Evolutionary conservation across 495 filamentous ascomycete species (phyloP).

Genomic region (Pseudomonodictys pantanalensis): DNA sequence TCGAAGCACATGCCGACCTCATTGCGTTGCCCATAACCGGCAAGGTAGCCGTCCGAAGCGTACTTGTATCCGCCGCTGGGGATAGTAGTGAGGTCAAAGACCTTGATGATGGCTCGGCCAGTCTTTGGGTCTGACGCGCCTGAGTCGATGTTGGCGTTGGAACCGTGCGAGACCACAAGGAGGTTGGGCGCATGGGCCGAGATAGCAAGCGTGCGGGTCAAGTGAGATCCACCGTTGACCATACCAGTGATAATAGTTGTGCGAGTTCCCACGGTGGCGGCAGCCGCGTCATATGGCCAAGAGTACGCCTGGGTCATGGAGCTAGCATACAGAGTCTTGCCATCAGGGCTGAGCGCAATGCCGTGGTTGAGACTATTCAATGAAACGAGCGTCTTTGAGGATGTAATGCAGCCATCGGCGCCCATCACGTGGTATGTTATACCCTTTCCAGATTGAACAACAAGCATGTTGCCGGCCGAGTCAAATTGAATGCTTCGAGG

Average conservation of each 20-base stretch:
- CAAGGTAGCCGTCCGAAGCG: conserved; percentile 5
- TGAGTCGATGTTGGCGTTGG: conserved; percentile 28
- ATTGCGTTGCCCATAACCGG: conserved; percentile 30
- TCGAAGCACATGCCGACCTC: conserved; percentile 32
- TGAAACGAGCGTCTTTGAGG: conserved; percentile 26
- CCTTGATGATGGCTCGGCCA: conserved; percentile 27
- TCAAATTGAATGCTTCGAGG: conserved; percentile 32
- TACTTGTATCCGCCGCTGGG: conserved; percentile 28
- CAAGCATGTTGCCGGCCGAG: conserved; percentile 28
- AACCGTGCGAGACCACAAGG: conserved; percentile 29
- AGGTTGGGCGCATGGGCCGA: conserved; percentile 11
- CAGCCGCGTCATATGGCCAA: conserved; percentile 28
- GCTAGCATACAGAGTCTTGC: conserved; percentile 31
- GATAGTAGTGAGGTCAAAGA: conserved; percentile 24
- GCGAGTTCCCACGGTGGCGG: conserved; percentile 21
- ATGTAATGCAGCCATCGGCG: conserved; percentile 20
- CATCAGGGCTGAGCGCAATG: conserved; percentile 26
- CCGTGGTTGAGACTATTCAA: conserved; percentile 33
- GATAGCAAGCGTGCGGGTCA: conserved; percentile 27
- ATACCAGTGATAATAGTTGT: conserved; percentile 33
- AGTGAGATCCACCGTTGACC: conserved; percentile 22
- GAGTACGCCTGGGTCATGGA: conserved; percentile 26
- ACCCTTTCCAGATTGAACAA: conserved; percentile 30
- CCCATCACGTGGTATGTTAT: conserved; percentile 25
- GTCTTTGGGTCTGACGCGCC: conserved; percentile 11